These are phyloP conservation scores for Suillus spraguei DNA, from an alignment of 768 basidiomycete species.

Conservation along the genomic window DNA sequence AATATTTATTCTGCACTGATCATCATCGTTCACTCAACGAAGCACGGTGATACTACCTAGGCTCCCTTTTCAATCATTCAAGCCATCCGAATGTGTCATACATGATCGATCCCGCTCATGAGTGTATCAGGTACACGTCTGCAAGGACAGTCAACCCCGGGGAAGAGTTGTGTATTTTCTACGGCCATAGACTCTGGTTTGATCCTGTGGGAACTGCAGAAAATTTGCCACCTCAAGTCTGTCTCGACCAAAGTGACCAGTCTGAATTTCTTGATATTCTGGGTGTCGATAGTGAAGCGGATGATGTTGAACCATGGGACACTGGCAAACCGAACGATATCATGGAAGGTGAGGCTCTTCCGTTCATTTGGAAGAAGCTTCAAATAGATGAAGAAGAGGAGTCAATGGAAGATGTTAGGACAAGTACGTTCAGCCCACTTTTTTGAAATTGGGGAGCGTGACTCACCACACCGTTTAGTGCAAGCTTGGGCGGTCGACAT, in stretches of 20 bases:
- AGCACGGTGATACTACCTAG: conserved; percentile 35
- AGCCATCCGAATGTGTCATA: conserved; percentile 71
- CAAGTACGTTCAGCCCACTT: conserved; percentile 20
- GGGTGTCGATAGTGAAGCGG: background rate
- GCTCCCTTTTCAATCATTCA: conserved; percentile 84
- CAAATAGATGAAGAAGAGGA: conserved; percentile 63
- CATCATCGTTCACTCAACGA: background rate
- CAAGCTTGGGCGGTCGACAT: conserved; percentile 81
- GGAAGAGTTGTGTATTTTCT: conserved; percentile 83
- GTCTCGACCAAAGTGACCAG: background rate
- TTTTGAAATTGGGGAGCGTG: conserved; percentile 8
- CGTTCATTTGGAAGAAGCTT: conserved; percentile 64
- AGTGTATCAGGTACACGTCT: conserved; percentile 67
- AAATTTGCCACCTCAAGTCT: background rate
- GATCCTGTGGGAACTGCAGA: conserved; percentile 37
- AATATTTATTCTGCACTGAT: conserved; percentile 17
- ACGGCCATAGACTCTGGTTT: conserved; percentile 71
- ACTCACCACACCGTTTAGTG: conserved; percentile 40
- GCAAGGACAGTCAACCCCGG: conserved; percentile 50
- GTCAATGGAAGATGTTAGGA: conserved; percentile 52
- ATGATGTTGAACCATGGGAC: conserved; percentile 12
- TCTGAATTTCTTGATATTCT: conserved; percentile 2
- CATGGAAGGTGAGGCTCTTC: conserved; percentile 60
- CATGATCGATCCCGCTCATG: conserved; percentile 49
- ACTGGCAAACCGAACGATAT: conserved; percentile 47